Evolutionary conservation across 139 green algal species (phyloP).

Genomic region (Chara braunii): DNA sequence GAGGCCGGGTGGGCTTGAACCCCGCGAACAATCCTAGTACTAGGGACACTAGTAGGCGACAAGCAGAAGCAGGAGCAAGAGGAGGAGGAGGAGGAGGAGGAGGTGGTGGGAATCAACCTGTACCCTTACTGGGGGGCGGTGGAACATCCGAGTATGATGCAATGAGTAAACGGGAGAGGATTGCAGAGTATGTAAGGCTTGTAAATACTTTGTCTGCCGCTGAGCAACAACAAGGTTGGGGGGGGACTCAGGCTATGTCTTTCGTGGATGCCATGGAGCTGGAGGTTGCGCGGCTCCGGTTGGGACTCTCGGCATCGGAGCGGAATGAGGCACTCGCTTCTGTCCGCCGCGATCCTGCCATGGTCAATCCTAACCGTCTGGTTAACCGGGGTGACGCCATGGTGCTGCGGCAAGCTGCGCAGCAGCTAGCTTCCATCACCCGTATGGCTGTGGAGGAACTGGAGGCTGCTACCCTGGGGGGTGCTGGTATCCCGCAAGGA

Average conservation of each 20-base stretch:
- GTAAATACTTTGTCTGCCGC: no score
- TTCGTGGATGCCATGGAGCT: conserved; percentile 4
- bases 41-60: no score
- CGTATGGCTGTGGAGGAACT: background rate
- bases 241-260: background rate
- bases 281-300: conserved; percentile 1
- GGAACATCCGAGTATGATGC: background rate
- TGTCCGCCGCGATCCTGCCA: conserved; percentile 4
- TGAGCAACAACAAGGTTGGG: no score
- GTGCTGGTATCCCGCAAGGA: no score
- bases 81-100: no score
- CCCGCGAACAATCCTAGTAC: no score
- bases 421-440: background rate
- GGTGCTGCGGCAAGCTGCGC: background rate
- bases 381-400: background rate
- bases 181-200: background rate
- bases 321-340: conserved; percentile 5
- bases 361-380: background rate
- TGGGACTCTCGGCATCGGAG: conserved; percentile 12
- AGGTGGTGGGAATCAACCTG: background rate
- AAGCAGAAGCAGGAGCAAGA: no score
- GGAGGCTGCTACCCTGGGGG: background rate
- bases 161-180: background rate
- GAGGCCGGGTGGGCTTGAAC: no score
- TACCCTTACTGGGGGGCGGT: background rate